Conservation (phyloP, 2,329 filamentous ascomycete genomes). For the Coniochaeta pulveracea region DNA sequence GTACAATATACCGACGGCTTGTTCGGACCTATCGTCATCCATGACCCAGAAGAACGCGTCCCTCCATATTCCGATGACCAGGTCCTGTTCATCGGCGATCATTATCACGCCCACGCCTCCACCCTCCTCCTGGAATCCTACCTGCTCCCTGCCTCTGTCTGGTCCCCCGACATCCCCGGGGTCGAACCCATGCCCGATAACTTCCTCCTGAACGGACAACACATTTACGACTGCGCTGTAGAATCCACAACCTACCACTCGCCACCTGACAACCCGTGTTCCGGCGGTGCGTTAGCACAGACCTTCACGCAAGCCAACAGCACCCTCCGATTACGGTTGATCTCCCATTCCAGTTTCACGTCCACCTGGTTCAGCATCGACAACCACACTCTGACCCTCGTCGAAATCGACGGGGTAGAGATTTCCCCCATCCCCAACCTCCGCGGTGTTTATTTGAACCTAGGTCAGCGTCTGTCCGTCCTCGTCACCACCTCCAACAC, state of each 20-base stretch:
- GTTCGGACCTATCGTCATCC: conserved; percentile 45
- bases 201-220: conserved; percentile 26
- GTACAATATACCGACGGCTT: conserved; percentile 55
- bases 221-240: conserved; percentile 22
- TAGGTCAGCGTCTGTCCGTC: conserved; percentile 26
- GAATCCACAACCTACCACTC: conserved; percentile 12
- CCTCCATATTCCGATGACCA: conserved; percentile 20
- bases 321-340: conserved; percentile 23
- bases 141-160: conserved; percentile 20
- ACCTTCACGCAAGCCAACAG: conserved; percentile 17
- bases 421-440: conserved; percentile 18
- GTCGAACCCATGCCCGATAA: conserved; percentile 29
- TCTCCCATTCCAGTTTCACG: conserved; percentile 26
- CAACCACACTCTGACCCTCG: conserved; percentile 22
- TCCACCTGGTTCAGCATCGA: conserved; percentile 27
- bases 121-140: conserved; percentile 18
- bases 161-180: conserved; percentile 18
- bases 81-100: conserved; percentile 25
- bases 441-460: conserved; percentile 24
- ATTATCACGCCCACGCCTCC: conserved; percentile 23
- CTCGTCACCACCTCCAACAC: conserved; percentile 21
- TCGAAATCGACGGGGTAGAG: conserved; percentile 28
- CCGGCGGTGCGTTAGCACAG: conserved; percentile 18
- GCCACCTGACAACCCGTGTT: conserved; percentile 13
- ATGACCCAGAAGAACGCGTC: conserved; percentile 20